phyloP scores from a whole-genome alignment of 805 yeast species.

The Sungouiozyma ichnusensis region DNA sequence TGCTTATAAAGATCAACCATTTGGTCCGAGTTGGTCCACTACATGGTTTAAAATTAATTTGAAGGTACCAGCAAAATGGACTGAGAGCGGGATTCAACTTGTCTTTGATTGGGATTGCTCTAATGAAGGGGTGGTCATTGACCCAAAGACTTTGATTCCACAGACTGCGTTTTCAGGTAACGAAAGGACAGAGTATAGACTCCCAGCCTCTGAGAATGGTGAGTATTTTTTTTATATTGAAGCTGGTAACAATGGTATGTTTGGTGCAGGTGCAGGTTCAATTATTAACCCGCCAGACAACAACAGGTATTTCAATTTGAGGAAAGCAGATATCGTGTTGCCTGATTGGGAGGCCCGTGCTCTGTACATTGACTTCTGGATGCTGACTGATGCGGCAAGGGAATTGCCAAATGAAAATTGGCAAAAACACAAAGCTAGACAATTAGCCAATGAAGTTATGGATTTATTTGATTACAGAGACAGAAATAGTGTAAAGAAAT shows the following conservation, averaged over 20 bases:
- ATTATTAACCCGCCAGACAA: conserved; percentile 60
- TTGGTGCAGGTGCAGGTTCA: conserved; percentile 58
- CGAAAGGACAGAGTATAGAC: conserved; percentile 62
- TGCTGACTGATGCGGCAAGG: conserved; percentile 82
- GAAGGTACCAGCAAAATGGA: conserved; percentile 47
- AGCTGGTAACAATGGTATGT: conserved; percentile 91
- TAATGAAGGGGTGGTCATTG: conserved; percentile 77
- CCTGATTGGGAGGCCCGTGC: conserved; percentile 77
- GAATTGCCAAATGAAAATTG: conserved; percentile 66
- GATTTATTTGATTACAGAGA: conserved; percentile 69
- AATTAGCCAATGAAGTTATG: conserved; percentile 73
- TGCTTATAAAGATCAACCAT: conserved; percentile 60
- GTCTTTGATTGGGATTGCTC: conserved; percentile 76
- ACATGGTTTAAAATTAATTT: conserved; percentile 78
- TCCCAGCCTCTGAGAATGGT: conserved; percentile 44
- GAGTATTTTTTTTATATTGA: conserved; percentile 71
- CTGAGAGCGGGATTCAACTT: conserved; percentile 34
- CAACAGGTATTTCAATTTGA: conserved; percentile 58
- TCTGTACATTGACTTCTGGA: conserved; percentile 72
- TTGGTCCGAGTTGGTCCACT: conserved; percentile 96
- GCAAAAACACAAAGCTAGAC: conserved; percentile 77
- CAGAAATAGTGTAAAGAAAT: conserved; percentile 41
- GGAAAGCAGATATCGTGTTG: conserved; percentile 64
- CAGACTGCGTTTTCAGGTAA: conserved; percentile 79
- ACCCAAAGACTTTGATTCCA: conserved; percentile 49